Conservation (phyloP, 805 yeast genomes). For the Suhomyces vadensis region DNA sequence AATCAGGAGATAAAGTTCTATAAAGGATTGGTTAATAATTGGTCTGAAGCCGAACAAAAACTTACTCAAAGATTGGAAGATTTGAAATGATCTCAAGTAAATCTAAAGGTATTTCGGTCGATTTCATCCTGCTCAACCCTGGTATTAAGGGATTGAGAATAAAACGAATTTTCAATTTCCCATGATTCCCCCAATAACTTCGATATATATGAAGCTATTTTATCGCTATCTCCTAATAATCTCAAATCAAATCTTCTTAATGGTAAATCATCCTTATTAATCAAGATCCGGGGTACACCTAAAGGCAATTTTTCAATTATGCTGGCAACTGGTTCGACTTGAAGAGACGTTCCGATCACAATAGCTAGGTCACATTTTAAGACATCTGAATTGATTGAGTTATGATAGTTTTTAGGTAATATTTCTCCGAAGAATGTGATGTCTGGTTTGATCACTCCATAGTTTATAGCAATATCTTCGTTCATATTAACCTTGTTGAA, state of each 20-base stretch:
- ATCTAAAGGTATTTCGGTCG: neutral
- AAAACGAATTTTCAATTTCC: slow-evolving; percentile 21
- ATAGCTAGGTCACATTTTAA: slow-evolving; percentile 73
- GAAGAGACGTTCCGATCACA: slow-evolving; percentile 82
- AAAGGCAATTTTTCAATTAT: slow-evolving; percentile 37
- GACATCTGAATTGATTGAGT: slow-evolving; percentile 49
- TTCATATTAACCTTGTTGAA: slow-evolving; percentile 23
- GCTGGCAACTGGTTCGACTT: slow-evolving; percentile 55
- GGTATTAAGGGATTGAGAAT: neutral
- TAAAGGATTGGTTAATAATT: slow-evolving; percentile 62
- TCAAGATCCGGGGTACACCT: slow-evolving; percentile 38
- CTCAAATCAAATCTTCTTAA: slow-evolving; percentile 41
- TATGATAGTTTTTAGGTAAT: slow-evolving; percentile 48
- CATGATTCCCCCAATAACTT: slow-evolving; percentile 29
- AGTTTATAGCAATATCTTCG: slow-evolving; percentile 24
- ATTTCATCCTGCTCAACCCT: neutral
- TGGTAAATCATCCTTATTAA: slow-evolving; percentile 39
- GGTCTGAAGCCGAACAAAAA: slow-evolving; percentile 57
- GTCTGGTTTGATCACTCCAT: slow-evolving; percentile 78
- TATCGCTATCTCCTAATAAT: slow-evolving; percentile 43
- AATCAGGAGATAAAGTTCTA: slow-evolving; percentile 76
- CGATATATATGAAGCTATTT: slow-evolving; percentile 37
- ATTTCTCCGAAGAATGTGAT: slow-evolving; percentile 83
- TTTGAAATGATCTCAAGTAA: slow-evolving; percentile 3
- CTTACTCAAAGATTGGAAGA: slow-evolving; percentile 16